Conservation (phyloP, 2,329 filamentous ascomycete species). For the Colletotrichum sp. region DNA sequence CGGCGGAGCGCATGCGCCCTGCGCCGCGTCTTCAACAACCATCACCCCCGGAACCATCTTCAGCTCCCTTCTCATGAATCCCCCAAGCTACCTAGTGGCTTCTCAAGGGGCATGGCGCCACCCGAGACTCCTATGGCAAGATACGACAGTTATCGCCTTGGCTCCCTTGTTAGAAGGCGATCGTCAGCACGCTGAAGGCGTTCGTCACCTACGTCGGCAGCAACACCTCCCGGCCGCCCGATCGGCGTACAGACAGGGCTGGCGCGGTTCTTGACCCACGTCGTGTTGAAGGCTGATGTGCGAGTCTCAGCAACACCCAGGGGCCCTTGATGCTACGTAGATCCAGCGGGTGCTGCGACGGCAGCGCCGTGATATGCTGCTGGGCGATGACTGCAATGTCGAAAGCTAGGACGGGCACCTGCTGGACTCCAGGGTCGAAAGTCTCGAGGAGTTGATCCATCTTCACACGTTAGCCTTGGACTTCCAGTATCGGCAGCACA, state of each 20-base stretch:
- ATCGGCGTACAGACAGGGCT: background rate
- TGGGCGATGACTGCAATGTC: background rate
- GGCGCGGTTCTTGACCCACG: background rate
- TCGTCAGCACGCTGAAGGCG: background rate
- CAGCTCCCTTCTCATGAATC: background rate
- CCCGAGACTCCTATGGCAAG: background rate
- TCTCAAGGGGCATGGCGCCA: background rate
- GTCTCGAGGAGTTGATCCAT: background rate
- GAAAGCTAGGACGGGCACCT: background rate
- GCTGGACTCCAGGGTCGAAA: background rate
- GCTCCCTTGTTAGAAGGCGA: background rate
- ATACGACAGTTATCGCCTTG: background rate
- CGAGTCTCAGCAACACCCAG: background rate
- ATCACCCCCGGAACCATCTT: background rate
- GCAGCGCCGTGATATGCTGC: background rate
- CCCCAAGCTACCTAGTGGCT: background rate
- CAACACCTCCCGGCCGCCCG: background rate
- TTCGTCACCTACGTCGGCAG: background rate
- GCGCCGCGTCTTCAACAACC: background rate
- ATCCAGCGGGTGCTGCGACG: background rate
- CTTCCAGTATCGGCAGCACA: background rate
- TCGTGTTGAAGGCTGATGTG: background rate
- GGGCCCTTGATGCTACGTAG: background rate
- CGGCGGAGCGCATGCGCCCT: background rate
- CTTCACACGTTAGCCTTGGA: background rate